Evolutionary conservation across 2,329 filamentous ascomycete genomes (phyloP).

Genomic region (Colletotrichum falcatum): DNA sequence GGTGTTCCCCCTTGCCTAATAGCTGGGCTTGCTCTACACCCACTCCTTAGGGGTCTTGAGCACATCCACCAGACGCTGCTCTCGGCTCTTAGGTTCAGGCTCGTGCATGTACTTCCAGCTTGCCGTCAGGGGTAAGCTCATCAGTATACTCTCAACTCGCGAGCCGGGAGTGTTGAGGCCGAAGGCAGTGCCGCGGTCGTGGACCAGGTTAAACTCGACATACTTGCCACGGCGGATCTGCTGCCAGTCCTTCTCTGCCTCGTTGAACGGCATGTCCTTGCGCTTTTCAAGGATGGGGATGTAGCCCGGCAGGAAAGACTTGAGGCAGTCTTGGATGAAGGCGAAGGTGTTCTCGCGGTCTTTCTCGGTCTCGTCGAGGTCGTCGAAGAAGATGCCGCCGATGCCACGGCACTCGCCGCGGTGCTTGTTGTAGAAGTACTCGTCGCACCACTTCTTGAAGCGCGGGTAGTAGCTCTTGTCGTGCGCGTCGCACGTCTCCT

Average conservation of each 20-base stretch:
- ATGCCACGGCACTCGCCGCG: conserved; percentile 87
- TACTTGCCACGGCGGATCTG: conserved; percentile 94
- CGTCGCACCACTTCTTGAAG: conserved; percentile 99
- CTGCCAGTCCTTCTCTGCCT: conserved; percentile 94
- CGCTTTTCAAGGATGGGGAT: conserved; percentile 87
- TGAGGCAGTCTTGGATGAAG: conserved; percentile 87
- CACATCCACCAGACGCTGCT: conserved; percentile 84
- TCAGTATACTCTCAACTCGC: conserved; percentile 94
- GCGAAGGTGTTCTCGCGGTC: conserved; percentile 91
- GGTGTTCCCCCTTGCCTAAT: conserved; percentile 9
- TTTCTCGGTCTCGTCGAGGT: conserved; percentile 87
- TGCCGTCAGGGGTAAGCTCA: conserved; percentile 94
- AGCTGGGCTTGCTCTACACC: conserved; percentile 59
- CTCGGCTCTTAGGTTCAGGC: conserved; percentile 78
- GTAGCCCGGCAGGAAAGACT: conserved; percentile 91
- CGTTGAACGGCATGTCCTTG: conserved; percentile 92
- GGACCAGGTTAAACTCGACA: conserved; percentile 98
- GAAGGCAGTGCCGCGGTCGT: conserved; percentile 95
- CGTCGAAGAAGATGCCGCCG: conserved; percentile 98
- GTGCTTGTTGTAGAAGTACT: conserved; percentile 97
- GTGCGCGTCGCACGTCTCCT: conserved; percentile 92
- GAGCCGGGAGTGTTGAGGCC: conserved; percentile 93
- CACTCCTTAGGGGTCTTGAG: conserved; percentile 74
- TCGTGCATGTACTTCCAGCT: conserved; percentile 97
- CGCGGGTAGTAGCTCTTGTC: conserved; percentile 91